A percentile compares a stretch with the other conserved stretches of the same genome.
Evolutionary conservation across 306 rosid genomes (phyloP).

Genomic region (Quercus glauca): DNA sequence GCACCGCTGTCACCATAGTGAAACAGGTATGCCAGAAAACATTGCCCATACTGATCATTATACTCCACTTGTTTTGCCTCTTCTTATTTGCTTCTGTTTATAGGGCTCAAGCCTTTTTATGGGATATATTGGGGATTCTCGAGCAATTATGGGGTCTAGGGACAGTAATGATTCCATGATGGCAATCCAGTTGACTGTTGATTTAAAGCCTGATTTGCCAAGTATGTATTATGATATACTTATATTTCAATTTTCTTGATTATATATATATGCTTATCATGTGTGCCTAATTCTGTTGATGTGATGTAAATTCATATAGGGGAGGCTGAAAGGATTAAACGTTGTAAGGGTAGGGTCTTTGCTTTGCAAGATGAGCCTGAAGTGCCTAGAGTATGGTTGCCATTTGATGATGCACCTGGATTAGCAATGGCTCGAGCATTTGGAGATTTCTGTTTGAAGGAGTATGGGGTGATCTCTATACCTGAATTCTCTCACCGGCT

Average conservation of each 20-base stretch:
- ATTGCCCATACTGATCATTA: neutral
- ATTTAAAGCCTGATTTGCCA: constrained; percentile 96
- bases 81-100: constrained; percentile 28
- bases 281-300: constrained; percentile 12
- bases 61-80: constrained; percentile 10
- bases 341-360: constrained; percentile 91
- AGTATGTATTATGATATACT: constrained; percentile 39
- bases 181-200: constrained; percentile 82
- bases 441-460: constrained; percentile 95
- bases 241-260: neutral
- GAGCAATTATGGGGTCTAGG: constrained; percentile 92
- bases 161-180: constrained; percentile 57
- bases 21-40: constrained; percentile 64
- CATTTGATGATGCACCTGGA: constrained; percentile 95
- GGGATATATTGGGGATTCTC: constrained; percentile 86
- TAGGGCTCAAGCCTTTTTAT: constrained; percentile 87
- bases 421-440: constrained; percentile 99
- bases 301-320: constrained; percentile 32
- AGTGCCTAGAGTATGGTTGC: constrained; percentile 92
- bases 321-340: constrained; percentile 92
- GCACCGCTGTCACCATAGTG: constrained; percentile 81
- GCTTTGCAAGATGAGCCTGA: constrained; percentile 97
- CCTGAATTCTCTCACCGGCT: constrained; percentile 80
- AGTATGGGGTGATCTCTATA: constrained; percentile 89
- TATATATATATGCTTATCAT: neutral